Evolutionary conservation across 148 eudicot species (phyloP), one percentile per base, ranked within the genome.

Genomic region (Rhododendron molle): DNA sequence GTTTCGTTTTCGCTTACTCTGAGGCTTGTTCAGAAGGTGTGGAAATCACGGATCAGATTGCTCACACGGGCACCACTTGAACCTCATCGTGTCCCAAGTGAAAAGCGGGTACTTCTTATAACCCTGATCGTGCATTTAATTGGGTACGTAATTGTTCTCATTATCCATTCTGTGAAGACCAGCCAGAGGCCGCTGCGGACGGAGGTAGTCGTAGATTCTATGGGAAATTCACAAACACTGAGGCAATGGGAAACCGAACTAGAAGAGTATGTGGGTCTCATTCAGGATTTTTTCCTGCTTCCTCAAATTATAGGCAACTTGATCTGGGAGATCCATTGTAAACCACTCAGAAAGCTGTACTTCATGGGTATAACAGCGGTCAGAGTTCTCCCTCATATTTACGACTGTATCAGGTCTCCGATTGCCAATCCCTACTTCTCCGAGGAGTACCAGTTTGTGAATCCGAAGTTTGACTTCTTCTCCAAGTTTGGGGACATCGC

Each of bases 221-320:
- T 71, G 21, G 96, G 93, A 50, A 90, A 88, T 80, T 65, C 91
- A 18, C 88, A 81, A 32, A 84, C 85, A 43, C 74, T 92, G 46
- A 85, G 83, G 32, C 88, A 88, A 44, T 95, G 99, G 99, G 91
- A 90, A 90, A 91, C 93, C 3, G 89, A 92, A 50, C 85, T 96
- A 65, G 93, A 91, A 89, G 96, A 95, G 91, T 96, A 96, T 71
- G 81, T 90, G 62, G 99, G 99, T 49, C 87, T 96, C 26, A 92
- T 94, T 86, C 98, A 92, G 78, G 99, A 95, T 88, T 91, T 96
- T 6, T 96, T 94, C 85, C 92, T 96, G 76, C 93, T 96, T 85
- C 98, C 99, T 47, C 99, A 96, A 80, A 88, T 96, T 15, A 88
- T 96, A 2, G 97, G 92, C 56, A 96, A 96, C 86, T 82, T 93